Evolutionary conservation across 768 basidiomycete genomes (phyloP).

Genomic region (Russula foetens): DNA sequence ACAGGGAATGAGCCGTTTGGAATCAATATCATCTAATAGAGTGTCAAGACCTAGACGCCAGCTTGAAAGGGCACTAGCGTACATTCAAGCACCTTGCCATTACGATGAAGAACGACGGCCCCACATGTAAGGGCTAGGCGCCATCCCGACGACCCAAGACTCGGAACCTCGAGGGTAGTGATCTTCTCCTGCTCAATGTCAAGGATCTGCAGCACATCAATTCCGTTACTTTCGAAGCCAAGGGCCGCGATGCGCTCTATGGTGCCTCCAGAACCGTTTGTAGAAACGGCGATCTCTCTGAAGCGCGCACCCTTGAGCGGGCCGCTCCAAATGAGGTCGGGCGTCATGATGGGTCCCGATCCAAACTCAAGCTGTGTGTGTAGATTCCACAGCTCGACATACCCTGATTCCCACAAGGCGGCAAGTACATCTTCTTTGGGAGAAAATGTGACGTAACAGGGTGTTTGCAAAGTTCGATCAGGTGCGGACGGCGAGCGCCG

Average conservation of each 20-base stretch:
- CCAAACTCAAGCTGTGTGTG: constrained; percentile 53
- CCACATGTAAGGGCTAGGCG: constrained; percentile 23
- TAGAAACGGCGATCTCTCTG: constrained; percentile 14
- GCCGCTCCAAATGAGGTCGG: constrained; percentile 33
- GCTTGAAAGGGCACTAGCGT: not conserved
- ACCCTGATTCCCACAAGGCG: constrained; percentile 62
- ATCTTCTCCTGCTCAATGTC: not conserved
- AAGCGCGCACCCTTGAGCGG: constrained; percentile 7
- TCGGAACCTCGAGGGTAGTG: not conserved
- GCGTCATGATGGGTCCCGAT: constrained; percentile 51
- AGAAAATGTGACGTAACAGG: constrained; percentile 56
- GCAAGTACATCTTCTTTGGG: constrained; percentile 48
- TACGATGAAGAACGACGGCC: not conserved
- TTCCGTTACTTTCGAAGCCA: constrained; percentile 1
- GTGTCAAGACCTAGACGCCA: not conserved
- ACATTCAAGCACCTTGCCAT: constrained; percentile 16
- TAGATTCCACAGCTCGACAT: constrained; percentile 61
- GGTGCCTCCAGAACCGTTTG: not conserved
- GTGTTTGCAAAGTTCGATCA: constrained; percentile 56
- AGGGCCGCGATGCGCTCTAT: constrained; percentile 8
- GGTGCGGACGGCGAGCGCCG: constrained; percentile 16
- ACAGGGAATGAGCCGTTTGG: not conserved
- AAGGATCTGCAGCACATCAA: constrained; percentile 9
- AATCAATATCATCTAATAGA: constrained; percentile 1
- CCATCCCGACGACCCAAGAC: constrained; percentile 23